Evolutionary conservation across 768 basidiomycete genomes (phyloP), one percentile per base, ranked within the genome.

Genomic region (Chalciporus piperatus): DNA sequence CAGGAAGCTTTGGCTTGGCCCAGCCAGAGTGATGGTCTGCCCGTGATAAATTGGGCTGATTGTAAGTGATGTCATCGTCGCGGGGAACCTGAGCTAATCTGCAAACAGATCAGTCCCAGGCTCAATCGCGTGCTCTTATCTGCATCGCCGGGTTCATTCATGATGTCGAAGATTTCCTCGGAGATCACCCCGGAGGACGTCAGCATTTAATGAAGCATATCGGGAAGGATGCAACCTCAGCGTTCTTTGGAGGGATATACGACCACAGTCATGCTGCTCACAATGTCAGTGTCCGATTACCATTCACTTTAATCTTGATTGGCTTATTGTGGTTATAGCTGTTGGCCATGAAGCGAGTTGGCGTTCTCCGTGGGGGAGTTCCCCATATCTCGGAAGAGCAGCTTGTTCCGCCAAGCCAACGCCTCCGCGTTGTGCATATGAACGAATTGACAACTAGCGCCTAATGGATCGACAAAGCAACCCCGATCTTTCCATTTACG

Each of bases 111-210:
- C 86, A 87, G 65, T 80, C 86, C 56, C 93, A 96, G 68, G 70
- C 87, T 11, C 71, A 79, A 62, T 85, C 82, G 57, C 84, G 94
- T 13, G 89, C 92, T 14, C 73, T 96, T 20, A 82, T 96, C 51
- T 84, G 92, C 58, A 75, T 98, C 51, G 87, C 92, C 30, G 94
- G 94, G 13, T 94, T 92, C 76, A 95, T 98, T 48, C 94, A 96
- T 64, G 94, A 96, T 51, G 85, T 92, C 40, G 77, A 84, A 0
- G 71, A 77, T 16, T 97, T 96, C 74, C 79, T 89, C 51, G 88
- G 92, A 41, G 91, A 96, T 55, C 93, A 97, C 66, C 94, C 94
- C 3, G 93, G 94, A 58, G 94, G 94, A 13, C 82, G 85, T 3
- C 90, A 94, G 62, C 72, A 92, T 25, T 72, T 98, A 51, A 80